A percentile compares a stretch with the other conserved stretches of the same genome.
Evolutionary conservation across 768 basidiomycete genomes (phyloP).

Genomic region (Leccinum subgranulosum): DNA sequence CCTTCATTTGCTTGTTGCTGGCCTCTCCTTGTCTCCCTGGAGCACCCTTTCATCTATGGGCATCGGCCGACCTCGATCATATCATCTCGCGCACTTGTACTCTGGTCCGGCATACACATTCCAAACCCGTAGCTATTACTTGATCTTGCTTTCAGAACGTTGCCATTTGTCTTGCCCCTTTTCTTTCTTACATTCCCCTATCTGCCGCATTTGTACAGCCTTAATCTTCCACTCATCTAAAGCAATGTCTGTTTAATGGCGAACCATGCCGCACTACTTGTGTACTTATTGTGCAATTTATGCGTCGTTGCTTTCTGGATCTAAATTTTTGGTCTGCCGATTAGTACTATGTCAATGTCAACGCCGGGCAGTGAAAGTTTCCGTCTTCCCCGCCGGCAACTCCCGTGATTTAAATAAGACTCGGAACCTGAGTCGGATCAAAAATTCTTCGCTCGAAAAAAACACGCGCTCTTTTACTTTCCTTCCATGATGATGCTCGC

Average conservation of each 20-base stretch:
- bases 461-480: not conserved
- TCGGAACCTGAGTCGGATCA: not conserved
- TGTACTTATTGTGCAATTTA: slow-evolving; percentile 42
- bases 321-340: too few relatives aligned
- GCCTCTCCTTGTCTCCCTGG: slow-evolving; percentile 38
- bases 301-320: slow-evolving; percentile 28
- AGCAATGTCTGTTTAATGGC: slow-evolving; percentile 42
- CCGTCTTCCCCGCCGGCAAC: not conserved
- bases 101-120: slow-evolving; percentile 59
- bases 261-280: slow-evolving; percentile 33
- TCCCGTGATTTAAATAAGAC: not conserved
- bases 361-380: not conserved
- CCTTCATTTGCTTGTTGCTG: slow-evolving; percentile 33
- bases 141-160: slow-evolving; percentile 36
- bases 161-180: slow-evolving; percentile 23
- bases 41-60: slow-evolving; percentile 33
- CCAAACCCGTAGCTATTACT: slow-evolving; percentile 35
- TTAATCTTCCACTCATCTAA: slow-evolving; percentile 38
- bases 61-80: slow-evolving; percentile 41
- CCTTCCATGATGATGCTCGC: slow-evolving; percentile 25
- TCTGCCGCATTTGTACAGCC: slow-evolving; percentile 48
- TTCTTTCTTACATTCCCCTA: slow-evolving; percentile 24
- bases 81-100: slow-evolving; percentile 65
- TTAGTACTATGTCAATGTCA: not conserved
- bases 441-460: not conserved